A percentile compares a stretch with the other conserved stretches of the same genome.
Conservation (phyloP, 2,329 filamentous ascomycete species). For the Amesomyces nigricolor region DNA sequence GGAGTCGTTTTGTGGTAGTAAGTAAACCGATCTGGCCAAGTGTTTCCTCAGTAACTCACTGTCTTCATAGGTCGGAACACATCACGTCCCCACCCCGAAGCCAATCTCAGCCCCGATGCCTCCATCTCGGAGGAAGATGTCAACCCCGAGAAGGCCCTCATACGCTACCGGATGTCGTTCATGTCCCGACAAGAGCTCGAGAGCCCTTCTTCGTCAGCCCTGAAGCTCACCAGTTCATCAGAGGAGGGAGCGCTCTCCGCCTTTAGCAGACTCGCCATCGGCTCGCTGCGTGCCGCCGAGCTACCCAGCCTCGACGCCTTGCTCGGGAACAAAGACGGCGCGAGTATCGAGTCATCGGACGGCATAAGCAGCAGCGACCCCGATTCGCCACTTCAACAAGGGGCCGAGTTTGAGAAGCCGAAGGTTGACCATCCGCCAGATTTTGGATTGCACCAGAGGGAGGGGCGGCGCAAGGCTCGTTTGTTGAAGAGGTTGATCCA, state of each 20-base stretch:
- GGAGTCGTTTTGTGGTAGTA: conserved; percentile 44
- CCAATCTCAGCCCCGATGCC: conserved; percentile 51
- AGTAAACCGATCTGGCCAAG: conserved; percentile 20
- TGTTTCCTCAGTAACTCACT: not conserved
- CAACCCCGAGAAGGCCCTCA: conserved; percentile 37
- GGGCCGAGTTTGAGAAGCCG: not conserved
- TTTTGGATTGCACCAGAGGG: not conserved
- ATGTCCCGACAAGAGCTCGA: conserved; percentile 25
- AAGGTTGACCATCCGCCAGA: conserved; percentile 8
- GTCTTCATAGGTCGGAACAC: conserved; percentile 45
- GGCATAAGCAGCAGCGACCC: conserved; percentile 11
- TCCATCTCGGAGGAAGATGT: conserved; percentile 52
- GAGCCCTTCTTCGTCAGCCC: conserved; percentile 11
- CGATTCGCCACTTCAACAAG: conserved; percentile 10
- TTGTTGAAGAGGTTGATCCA: conserved; percentile 15
- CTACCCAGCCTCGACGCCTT: conserved; percentile 6
- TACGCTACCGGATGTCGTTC: conserved; percentile 43
- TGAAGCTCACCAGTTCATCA: not conserved
- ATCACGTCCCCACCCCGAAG: conserved; percentile 57
- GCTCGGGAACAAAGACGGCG: conserved; percentile 10
- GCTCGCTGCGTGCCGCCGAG: conserved; percentile 17
- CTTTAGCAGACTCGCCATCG: conserved; percentile 18
- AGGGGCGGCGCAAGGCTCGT: conserved; percentile 10
- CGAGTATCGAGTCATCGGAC: conserved; percentile 11
- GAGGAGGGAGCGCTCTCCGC: conserved; percentile 11